Evolutionary conservation across 2,329 filamentous ascomycete genomes (phyloP).

Genomic region (Xylariomycetidae sp.): DNA sequence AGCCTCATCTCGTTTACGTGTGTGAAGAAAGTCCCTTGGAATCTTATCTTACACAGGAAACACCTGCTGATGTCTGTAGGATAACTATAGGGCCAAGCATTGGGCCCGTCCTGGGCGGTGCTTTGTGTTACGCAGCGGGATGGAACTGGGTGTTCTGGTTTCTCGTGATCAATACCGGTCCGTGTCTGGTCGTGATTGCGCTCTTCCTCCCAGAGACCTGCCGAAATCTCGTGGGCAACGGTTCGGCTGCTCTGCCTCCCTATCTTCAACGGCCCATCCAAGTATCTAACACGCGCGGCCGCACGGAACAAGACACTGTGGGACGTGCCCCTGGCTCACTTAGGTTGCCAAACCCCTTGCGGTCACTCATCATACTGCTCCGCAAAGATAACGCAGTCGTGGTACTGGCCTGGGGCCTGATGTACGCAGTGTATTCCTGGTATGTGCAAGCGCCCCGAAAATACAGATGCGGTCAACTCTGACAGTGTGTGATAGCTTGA

Average conservation of each 20-base stretch:
- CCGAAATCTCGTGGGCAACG: constrained; percentile 27
- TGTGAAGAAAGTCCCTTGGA: constrained; percentile 3
- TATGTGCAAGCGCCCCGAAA: no score
- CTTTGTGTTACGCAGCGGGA: constrained; percentile 26
- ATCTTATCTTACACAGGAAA: constrained; percentile 2
- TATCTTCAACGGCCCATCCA: constrained; percentile 1
- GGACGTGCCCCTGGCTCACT: background rate
- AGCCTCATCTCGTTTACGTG: constrained; percentile 12
- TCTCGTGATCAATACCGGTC: constrained; percentile 26
- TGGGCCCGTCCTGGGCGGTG: constrained; percentile 31
- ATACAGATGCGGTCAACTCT: no score
- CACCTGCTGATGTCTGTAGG: background rate
- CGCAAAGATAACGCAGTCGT: constrained; percentile 14
- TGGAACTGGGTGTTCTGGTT: constrained; percentile 38
- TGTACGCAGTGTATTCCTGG: constrained; percentile 18
- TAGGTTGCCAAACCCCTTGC: background rate
- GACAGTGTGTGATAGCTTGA: no score
- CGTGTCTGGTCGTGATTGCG: constrained; percentile 12
- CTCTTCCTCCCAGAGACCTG: constrained; percentile 25
- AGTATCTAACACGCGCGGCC: no score
- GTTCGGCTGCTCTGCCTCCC: constrained; percentile 11
- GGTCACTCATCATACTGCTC: background rate
- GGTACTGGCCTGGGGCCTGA: constrained; percentile 10
- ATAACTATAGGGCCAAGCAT: constrained; percentile 9
- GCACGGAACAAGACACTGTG: background rate